A percentile compares a stretch with the other conserved stretches of the same genome.
These are phyloP conservation scores for Dicorynia guianensis DNA, from an alignment of 306 rosid species.

Conservation along the genomic window DNA sequence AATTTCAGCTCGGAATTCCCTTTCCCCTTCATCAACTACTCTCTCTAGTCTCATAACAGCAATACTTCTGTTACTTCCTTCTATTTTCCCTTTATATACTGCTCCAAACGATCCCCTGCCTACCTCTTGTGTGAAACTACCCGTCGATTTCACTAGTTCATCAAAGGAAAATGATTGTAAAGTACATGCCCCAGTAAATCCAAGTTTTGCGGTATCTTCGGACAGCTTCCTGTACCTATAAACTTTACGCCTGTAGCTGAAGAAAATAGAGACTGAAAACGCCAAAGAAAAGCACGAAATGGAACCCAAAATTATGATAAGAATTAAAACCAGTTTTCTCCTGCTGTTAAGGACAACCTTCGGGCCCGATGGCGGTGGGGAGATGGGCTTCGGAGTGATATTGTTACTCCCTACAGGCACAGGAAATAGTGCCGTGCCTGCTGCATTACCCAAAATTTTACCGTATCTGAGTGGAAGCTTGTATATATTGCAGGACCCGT, in stretches of 20 bases:
- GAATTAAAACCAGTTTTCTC: conserved; percentile 11
- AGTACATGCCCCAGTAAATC: conserved; percentile 38
- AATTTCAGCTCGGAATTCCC: conserved; percentile 48
- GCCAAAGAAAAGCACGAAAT: conserved; percentile 25
- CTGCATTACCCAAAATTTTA: neutral
- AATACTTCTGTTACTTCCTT: conserved; percentile 33
- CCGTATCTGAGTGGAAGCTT: conserved; percentile 44
- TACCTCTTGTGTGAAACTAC: conserved; percentile 43
- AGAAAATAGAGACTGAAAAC: conserved; percentile 14
- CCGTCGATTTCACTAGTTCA: conserved; percentile 41
- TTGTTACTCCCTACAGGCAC: neutral
- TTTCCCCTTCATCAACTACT: conserved; percentile 38
- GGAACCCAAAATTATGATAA: conserved; percentile 36
- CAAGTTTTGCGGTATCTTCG: conserved; percentile 23
- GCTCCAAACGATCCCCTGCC: conserved; percentile 50
- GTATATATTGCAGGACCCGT: conserved; percentile 4
- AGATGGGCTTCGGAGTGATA: neutral
- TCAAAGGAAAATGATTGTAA: conserved; percentile 43
- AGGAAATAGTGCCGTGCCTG: conserved; percentile 31
- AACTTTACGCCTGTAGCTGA: conserved; percentile 35
- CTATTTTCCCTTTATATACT: conserved; percentile 40
- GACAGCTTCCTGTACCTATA: conserved; percentile 26
- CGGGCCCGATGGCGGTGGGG: neutral
- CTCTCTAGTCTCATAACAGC: conserved; percentile 47
- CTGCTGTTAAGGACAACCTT: conserved; percentile 30